Evolutionary conservation across 2,329 filamentous ascomycete genomes (phyloP).

Genomic region (Botryotinia globosa): DNA sequence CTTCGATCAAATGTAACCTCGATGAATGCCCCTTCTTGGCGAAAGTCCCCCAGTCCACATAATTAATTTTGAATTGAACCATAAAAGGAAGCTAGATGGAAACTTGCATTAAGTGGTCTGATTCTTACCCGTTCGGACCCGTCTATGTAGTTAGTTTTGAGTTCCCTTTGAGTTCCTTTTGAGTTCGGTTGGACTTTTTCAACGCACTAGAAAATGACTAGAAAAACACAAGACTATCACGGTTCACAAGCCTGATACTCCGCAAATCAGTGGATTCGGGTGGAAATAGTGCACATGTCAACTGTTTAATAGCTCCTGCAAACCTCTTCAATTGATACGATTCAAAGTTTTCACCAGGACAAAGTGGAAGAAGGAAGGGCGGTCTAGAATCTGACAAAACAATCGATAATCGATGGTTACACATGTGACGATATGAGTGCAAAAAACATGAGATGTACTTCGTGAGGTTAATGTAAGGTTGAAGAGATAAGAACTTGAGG

Average conservation of each 20-base stretch:
- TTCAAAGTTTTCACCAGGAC: background rate
- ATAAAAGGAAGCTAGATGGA: background rate
- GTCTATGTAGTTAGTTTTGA: background rate
- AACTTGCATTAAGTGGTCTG: background rate
- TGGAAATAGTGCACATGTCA: background rate
- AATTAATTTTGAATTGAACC: background rate
- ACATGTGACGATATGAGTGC: background rate
- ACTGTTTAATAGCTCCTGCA: background rate
- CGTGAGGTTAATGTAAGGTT: background rate
- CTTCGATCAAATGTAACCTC: background rate
- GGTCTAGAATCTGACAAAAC: background rate
- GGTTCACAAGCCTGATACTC: background rate
- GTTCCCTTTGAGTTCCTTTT: background rate
- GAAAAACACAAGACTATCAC: background rate
- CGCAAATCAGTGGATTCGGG: background rate
- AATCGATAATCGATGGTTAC: background rate
- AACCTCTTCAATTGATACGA: background rate
- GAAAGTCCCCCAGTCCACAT: background rate
- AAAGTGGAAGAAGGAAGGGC: background rate
- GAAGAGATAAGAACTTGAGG: slow-evolving; percentile 1
- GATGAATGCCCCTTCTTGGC: slow-evolving; percentile 5
- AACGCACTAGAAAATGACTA: background rate
- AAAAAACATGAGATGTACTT: background rate
- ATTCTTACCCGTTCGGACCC: background rate
- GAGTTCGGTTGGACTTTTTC: background rate